phyloP scores from a whole-genome alignment of 2,329 filamentous ascomycete genomes.

The Scedosporium dehoogii region DNA sequence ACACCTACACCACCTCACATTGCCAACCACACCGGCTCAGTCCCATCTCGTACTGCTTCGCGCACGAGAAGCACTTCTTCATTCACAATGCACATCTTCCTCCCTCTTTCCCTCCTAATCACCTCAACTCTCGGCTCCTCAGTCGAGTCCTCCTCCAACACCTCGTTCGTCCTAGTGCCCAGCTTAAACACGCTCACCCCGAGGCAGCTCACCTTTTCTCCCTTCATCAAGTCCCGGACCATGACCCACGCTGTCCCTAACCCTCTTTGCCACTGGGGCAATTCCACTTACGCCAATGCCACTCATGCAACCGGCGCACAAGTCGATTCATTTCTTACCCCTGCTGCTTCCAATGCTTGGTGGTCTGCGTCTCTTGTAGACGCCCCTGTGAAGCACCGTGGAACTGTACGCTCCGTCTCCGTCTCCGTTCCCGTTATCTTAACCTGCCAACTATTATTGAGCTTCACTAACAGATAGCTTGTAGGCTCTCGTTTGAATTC shows the following conservation, averaged over 20 bases:
- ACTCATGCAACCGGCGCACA: not conserved
- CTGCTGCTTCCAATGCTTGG: not conserved
- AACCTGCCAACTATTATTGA: not conserved
- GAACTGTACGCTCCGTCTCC: too few relatives aligned
- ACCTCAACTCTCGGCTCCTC: not conserved
- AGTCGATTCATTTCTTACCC: not conserved
- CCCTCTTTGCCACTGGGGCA: not conserved
- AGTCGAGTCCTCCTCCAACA: not conserved
- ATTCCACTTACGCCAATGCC: not conserved
- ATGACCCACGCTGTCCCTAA: too few relatives aligned
- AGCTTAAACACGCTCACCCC: not conserved
- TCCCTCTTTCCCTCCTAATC: not conserved
- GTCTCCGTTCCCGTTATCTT: not conserved
- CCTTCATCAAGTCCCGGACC: not conserved
- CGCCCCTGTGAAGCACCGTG: not conserved
- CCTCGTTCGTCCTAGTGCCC: not conserved
- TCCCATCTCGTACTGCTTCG: too few relatives aligned
- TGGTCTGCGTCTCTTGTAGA: not conserved
- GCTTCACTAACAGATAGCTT: not conserved
- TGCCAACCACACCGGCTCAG: too few relatives aligned
- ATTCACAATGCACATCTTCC: not conserved
- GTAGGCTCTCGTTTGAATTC: not conserved
- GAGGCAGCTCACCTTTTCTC: not conserved
- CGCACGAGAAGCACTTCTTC: not conserved
- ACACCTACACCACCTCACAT: not conserved